Evolutionary conservation across 495 filamentous ascomycete species (phyloP).

Genomic region (Echria macrotheca): DNA sequence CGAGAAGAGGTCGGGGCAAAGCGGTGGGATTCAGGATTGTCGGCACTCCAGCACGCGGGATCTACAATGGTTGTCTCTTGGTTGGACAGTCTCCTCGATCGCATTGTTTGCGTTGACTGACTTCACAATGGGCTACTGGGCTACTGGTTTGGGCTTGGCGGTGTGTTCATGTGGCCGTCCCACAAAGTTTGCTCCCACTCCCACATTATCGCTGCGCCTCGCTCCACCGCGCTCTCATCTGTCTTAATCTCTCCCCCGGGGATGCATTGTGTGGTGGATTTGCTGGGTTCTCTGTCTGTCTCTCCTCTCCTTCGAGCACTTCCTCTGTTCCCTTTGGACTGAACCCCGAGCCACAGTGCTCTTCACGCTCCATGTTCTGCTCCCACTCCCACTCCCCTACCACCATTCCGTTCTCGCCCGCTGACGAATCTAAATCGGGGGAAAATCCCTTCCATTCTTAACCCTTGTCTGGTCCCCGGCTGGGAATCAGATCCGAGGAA

Average conservation of each 20-base stretch:
- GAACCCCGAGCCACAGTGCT: background rate
- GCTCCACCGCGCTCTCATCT: too few relatives aligned
- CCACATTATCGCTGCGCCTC: conserved; percentile 4
- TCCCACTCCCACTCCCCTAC: background rate
- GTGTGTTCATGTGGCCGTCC: conserved; percentile 3
- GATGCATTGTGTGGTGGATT: background rate
- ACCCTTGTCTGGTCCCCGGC: conserved; percentile 4
- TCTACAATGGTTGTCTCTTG: background rate
- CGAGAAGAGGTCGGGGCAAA: background rate
- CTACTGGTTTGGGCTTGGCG: conserved; percentile 5
- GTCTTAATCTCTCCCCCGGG: background rate
- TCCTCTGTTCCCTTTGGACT: background rate
- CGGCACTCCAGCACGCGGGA: conserved; percentile 1
- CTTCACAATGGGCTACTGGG: conserved; percentile 2
- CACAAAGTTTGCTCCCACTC: conserved; percentile 6
- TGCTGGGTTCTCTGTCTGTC: background rate
- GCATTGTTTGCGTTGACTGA: conserved; percentile 1
- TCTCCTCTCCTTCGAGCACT: background rate
- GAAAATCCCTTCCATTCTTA: conserved; percentile 1
- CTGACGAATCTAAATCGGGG: conserved; percentile 7
- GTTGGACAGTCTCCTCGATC: conserved; percentile 1
- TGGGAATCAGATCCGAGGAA: conserved; percentile 6
- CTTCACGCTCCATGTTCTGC: background rate
- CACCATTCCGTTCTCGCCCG: conserved; percentile 5
- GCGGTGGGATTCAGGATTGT: background rate